Base-by-base conservation (phyloP, 2,329 filamentous ascomycete species). In the Cryphonectria naterciae region DNA sequence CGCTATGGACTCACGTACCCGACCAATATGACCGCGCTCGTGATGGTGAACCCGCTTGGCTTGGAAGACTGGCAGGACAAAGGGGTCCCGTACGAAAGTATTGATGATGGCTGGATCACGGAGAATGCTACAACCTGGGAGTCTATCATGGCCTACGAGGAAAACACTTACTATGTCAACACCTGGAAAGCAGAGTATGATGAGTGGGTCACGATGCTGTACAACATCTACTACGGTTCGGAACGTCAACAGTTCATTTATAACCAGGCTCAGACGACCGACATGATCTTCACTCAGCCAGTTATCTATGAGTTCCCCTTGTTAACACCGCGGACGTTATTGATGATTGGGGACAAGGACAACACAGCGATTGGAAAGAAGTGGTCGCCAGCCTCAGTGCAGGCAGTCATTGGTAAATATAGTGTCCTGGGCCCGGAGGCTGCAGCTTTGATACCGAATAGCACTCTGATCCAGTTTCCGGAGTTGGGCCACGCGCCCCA, bases 161-260 rank as follows among this genome's bases (percentile, higher is more conserved):
- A 85, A 73, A 74, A 77, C 6, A 82, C 84, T 22, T 87, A 86
- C 77, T 86, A 87, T 75, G 80, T 82, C 3, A 81, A 81, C 56
- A 79, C 81, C 28, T 88, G 86, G 87, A 77, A 81, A 56, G 75
- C 79, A 1, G 79, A 79, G 13, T 89, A 88, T 77, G 85, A 87
- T 73, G 78, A 82, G 17, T 88, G 86, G 86, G 86, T 87, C 65
- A 81, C 83, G 60, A 88, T 88, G 87, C 81, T 87, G 22, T 80
- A 83, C 70, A 83, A 84, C 69, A 80, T 88, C 66, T 88, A 88
- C 78, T 73, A 81, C 68, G 83, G 85, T 8, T 79, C 80, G 39
- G 72, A 82, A 73, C 82, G 81, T 43, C 75, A 78, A 35, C 77
- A 78, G 46, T 88, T 84, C 71, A 79, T 84, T 22, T 83, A 77